These are phyloP conservation scores for Candolleomyces eurysporus DNA, from an alignment of 768 basidiomycete genomes.

Conservation along the genomic window DNA sequence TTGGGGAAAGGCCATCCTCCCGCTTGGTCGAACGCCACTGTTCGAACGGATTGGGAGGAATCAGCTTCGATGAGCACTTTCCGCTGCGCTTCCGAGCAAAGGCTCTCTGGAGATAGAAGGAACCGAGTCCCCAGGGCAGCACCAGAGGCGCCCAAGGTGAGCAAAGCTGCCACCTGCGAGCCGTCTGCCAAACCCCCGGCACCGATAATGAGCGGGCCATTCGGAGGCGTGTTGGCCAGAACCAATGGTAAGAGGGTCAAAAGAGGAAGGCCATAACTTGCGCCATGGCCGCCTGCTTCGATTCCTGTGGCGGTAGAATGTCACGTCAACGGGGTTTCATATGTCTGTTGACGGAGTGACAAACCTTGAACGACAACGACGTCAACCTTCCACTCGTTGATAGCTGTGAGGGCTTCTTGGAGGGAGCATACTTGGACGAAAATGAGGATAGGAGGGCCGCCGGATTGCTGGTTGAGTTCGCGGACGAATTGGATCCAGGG, in stretches of 20 bases:
- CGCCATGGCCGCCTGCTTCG: slow-evolving; percentile 81
- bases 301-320: slow-evolving; percentile 43
- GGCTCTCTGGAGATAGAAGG: slow-evolving; percentile 62
- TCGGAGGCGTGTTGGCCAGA: slow-evolving; percentile 38
- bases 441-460: slow-evolving; percentile 43
- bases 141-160: slow-evolving; percentile 67
- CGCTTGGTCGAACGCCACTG: slow-evolving; percentile 61
- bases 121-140: slow-evolving; percentile 76
- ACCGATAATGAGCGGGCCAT: slow-evolving; percentile 57
- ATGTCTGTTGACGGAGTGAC: background rate
- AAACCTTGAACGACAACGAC: slow-evolving; percentile 77
- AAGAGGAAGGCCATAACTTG: slow-evolving; percentile 53
- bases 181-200: slow-evolving; percentile 75
- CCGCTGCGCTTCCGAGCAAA: slow-evolving; percentile 55
- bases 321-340: background rate
- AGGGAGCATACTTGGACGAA: slow-evolving; percentile 66
- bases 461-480: slow-evolving; percentile 41
- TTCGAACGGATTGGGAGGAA: slow-evolving; percentile 48
- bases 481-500: slow-evolving; percentile 64
- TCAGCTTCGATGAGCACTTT: slow-evolving; percentile 47
- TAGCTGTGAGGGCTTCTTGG: slow-evolving; percentile 56
- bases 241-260: slow-evolving; percentile 58
- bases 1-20: slow-evolving; percentile 54
- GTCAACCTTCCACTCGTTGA: slow-evolving; percentile 69
- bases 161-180: slow-evolving; percentile 58